Base-by-base conservation (phyloP, 805 yeast species). In the Candida nemodendra region DNA sequence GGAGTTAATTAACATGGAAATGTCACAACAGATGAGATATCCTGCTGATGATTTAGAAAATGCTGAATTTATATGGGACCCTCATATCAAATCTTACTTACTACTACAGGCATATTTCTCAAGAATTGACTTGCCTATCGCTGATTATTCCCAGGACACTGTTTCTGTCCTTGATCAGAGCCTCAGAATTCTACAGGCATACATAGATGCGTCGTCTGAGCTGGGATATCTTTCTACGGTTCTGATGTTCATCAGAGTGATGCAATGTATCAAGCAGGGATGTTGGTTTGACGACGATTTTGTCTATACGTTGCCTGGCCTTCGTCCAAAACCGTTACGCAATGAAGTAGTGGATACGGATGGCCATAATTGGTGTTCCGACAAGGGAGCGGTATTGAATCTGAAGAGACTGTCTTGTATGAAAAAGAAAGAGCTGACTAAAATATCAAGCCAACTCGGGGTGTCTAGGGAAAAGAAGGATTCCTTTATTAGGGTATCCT, bases 91-190 rank as follows among this genome's bases (percentile, higher is more conserved):
- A 57, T 79, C 88, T 2, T 85, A 72, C 50, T 64, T 85, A 44
- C 69, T 85, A 48, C 56, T 84, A 7, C 93, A 85, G 56, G 90
- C 91, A 0, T 81, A 72, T 50, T 76, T 85, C 74, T 66, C 76
- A 25, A 65, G 89, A 32, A 67, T 78, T 5, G 93, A 86, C 42
- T 67, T 93, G 32, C 99, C 98, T 2, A 86, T 93, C 54, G 95
- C 95, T 0, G 99, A 93, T 68, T 93, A 93, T 57, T 71, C 84
- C 8, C 98, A 91, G 57, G 99, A 93, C 61, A 89, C 96, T 0
- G 78, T 89, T 11, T 81, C 97, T 0, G 95, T 93, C 8, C 66
- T 93, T 40, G 99, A 95, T 56, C 99, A 93, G 65, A 79, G 95
- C 6, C 68, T 93, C 54, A 95, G 99, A 75, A 83, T 93, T 45